phyloP scores from a whole-genome alignment of 2,329 filamentous ascomycete genomes.

The Nothopassalora personata region DNA sequence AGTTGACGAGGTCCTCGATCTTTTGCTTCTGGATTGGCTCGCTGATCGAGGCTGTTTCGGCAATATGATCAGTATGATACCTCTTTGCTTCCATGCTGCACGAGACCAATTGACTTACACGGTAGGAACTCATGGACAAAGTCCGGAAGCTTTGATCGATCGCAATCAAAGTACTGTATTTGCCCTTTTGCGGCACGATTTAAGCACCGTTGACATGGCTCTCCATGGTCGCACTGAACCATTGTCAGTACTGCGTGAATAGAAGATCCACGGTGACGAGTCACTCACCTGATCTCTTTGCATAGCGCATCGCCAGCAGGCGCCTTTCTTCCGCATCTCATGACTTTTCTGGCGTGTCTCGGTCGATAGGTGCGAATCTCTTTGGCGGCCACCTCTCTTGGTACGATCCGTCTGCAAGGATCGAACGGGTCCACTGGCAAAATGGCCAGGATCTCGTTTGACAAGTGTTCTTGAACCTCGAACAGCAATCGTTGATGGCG shows the following conservation, averaged over 20 bases:
- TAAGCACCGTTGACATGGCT: conserved; percentile 28
- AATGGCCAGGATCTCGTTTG: not conserved
- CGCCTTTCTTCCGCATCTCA: conserved; percentile 42
- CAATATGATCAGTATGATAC: too few species aligned
- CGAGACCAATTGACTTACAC: conserved; percentile 14
- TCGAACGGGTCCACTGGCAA: not conserved
- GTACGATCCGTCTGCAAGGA: conserved; percentile 8
- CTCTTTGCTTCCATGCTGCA: not conserved
- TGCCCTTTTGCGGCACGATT: conserved; percentile 34
- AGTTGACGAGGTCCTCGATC: conserved; percentile 37
- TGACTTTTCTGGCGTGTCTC: conserved; percentile 37
- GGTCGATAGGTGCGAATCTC: conserved; percentile 35
- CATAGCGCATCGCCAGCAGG: conserved; percentile 46
- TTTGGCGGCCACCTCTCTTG: conserved; percentile 32
- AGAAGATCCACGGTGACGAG: not conserved
- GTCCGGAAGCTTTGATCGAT: conserved; percentile 43
- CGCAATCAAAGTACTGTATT: conserved; percentile 40
- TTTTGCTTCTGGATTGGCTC: conserved; percentile 35
- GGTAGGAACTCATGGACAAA: conserved; percentile 42
- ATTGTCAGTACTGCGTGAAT: not conserved
- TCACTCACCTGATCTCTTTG: conserved; percentile 42
- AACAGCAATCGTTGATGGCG: not conserved
- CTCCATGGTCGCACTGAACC: conserved; percentile 31
- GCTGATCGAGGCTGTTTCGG: conserved; percentile 26
- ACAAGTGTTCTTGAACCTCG: not conserved